These are phyloP conservation scores for Zoysia pacifica DNA, from an alignment of 176 grass and related monocot genomes.

Conservation along the genomic window DNA sequence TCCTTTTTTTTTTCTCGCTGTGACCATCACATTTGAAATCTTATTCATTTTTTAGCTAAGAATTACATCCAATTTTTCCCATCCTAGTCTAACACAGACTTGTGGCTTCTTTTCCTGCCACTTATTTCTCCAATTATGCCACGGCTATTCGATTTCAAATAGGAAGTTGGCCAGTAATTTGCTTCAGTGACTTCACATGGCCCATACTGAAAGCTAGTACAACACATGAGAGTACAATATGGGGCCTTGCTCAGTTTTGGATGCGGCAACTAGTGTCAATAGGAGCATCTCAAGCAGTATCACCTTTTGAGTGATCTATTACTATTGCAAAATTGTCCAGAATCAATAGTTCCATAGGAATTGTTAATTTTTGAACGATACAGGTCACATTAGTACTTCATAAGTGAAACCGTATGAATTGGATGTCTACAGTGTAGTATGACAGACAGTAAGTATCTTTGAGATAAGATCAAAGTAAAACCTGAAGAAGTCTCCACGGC, in stretches of 20 bases:
- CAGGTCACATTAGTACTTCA: not conserved
- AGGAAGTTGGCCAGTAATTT: no score
- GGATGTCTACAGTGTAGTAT: not conserved
- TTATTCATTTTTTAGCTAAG: no score
- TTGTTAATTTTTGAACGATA: not conserved
- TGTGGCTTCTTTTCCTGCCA: no score
- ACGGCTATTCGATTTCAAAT: not conserved
- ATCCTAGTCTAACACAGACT: no score
- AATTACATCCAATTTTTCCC: no score
- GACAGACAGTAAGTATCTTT: not conserved
- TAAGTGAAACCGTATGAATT: not conserved
- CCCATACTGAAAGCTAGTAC: not conserved
- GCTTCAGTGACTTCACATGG: not conserved
- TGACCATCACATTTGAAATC: no score
- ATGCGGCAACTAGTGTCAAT: constrained; percentile 16
- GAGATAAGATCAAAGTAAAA: constrained; percentile 22
- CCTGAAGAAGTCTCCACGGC: constrained; percentile 73
- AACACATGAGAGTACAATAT: not conserved
- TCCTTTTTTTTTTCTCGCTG: no score
- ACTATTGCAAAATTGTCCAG: no score
- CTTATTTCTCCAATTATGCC: constrained; percentile 7
- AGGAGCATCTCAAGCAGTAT: not conserved
- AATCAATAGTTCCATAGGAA: not conserved
- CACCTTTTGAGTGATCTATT: no score
- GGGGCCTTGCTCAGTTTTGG: not conserved